phyloP scores from a whole-genome alignment of 1,284 basidiomycete species.

The Bjerkandera adusta region DNA sequence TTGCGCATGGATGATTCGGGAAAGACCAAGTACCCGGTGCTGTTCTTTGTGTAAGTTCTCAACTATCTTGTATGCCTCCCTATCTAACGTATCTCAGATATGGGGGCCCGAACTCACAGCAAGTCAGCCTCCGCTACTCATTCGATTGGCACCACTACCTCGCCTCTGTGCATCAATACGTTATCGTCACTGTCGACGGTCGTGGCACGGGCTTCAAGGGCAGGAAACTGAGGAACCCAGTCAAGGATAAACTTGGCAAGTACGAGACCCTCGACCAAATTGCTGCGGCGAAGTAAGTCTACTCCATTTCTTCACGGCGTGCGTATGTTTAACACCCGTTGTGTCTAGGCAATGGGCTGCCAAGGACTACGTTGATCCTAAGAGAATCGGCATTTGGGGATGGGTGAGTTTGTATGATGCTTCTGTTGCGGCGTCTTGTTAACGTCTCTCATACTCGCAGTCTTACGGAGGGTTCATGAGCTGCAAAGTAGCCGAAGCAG shows the following conservation, averaged over 20 bases:
- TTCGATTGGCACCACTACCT: slow-evolving; percentile 89
- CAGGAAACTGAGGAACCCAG: slow-evolving; percentile 75
- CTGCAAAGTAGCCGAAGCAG: slow-evolving; percentile 85
- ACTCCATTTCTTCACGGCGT: not conserved
- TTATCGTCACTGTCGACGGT: slow-evolving; percentile 87
- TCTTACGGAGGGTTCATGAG: slow-evolving; percentile 95
- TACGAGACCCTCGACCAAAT: slow-evolving; percentile 89
- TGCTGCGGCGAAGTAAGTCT: slow-evolving; percentile 72
- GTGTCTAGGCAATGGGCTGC: slow-evolving; percentile 62
- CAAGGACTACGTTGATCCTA: slow-evolving; percentile 77
- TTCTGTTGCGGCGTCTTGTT: slow-evolving; percentile 11
- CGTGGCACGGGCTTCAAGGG: slow-evolving; percentile 95
- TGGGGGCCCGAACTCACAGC: slow-evolving; percentile 87
- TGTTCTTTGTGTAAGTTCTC: slow-evolving; percentile 77
- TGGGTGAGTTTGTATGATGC: slow-evolving; percentile 61
- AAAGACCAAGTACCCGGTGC: slow-evolving; percentile 89
- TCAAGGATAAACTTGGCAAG: slow-evolving; percentile 83
- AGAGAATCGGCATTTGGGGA: slow-evolving; percentile 91
- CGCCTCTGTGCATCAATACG: slow-evolving; percentile 79
- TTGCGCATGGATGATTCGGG: slow-evolving; percentile 91
- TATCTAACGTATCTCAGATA: slow-evolving; percentile 60
- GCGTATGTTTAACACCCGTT: not conserved
- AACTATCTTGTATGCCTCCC: not conserved
- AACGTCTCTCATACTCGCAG: slow-evolving; percentile 41
- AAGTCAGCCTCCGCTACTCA: slow-evolving; percentile 63